Evolutionary conservation across 2,329 filamentous ascomycete species (phyloP).

Genomic region (Davidsoniella australis): DNA sequence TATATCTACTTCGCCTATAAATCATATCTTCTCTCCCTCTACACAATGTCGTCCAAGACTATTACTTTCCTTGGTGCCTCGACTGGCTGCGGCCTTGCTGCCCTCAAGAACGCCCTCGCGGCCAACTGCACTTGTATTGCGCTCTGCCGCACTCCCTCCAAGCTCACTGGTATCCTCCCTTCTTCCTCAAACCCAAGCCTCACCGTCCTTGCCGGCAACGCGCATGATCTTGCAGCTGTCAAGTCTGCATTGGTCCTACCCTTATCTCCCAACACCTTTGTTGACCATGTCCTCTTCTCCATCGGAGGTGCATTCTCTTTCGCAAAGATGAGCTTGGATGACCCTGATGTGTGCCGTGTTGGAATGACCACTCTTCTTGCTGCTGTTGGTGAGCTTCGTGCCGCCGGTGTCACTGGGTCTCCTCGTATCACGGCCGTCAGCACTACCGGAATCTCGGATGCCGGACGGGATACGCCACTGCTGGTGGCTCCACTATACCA

Average conservation of each 20-base stretch:
- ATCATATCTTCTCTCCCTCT: background rate
- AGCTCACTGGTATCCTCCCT: constrained; percentile 25
- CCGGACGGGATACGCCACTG: constrained; percentile 26
- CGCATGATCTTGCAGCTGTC: constrained; percentile 25
- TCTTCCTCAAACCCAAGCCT: constrained; percentile 19
- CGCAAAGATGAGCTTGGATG: constrained; percentile 23
- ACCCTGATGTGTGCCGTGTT: constrained; percentile 30
- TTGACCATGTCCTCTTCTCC: constrained; percentile 30
- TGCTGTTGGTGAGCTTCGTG: constrained; percentile 20
- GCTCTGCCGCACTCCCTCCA: constrained; percentile 32
- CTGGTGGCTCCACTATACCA: constrained; percentile 27
- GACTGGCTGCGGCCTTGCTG: constrained; percentile 30
- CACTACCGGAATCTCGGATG: constrained; percentile 24
- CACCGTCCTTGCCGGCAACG: constrained; percentile 29
- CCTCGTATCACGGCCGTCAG: constrained; percentile 23
- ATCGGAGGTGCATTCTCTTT: constrained; percentile 25
- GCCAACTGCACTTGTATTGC: constrained; percentile 30
- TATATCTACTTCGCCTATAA: too few relatives aligned
- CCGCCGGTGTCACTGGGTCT: constrained; percentile 15
- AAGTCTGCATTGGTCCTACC: constrained; percentile 20
- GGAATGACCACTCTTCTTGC: constrained; percentile 27
- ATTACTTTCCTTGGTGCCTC: constrained; percentile 37
- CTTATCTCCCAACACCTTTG: constrained; percentile 18
- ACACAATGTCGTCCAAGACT: constrained; percentile 17
- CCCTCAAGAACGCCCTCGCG: constrained; percentile 28